Base-by-base conservation (phyloP, 1,284 basidiomycete genomes). In the Sanghuangporus weigelae region DNA sequence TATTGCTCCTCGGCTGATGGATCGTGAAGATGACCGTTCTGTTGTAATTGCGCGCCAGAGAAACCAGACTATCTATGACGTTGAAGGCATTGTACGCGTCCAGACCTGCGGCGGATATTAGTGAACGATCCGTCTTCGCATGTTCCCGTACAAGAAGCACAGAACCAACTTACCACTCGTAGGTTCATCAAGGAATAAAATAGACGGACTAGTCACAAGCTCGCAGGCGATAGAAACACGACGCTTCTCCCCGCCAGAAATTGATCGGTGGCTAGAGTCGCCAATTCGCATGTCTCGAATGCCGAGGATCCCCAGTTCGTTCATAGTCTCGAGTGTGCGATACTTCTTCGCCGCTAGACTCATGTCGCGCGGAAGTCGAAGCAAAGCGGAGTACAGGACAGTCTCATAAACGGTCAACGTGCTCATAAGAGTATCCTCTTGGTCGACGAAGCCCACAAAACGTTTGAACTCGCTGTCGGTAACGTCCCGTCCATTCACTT, bases 351-450 rank as follows among this genome's bases (percentile, higher is more conserved):
- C 95, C 73, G 91, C 90, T 61, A 90, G 79, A 68, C 91, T 92
- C 96, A 98, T 98, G 69, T 97, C 95, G 66, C 95, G 79, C 2
- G 96, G 96, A 49, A 98, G 76, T 64, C 96, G 78, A 68, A 99
- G 76, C 58, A 98, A 73, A 10, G 96, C 96, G 55, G 93, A 96
- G 73, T 96, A 97, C 60, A 98, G 75, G 14, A 99, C 90, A 0
- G 96, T 98, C 80, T 99, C 96, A 73, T 98, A 98, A 11, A 98
- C 96, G 1, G 96, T 98, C 73, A 99, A 77, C 1, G 96, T 98
- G 70, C 90, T 86, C 89, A 99, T 95, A 60, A 99, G 79, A 7
- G 95, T 96, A 74, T 99, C 96, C 75, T 98, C 96, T 76, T 99
- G 96, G 73, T 99, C 96, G 59, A 99, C 96, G 70, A 92, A 99